Conservation (phyloP, 2,329 filamentous ascomycete species). For the Sclerotinia glacialis region DNA sequence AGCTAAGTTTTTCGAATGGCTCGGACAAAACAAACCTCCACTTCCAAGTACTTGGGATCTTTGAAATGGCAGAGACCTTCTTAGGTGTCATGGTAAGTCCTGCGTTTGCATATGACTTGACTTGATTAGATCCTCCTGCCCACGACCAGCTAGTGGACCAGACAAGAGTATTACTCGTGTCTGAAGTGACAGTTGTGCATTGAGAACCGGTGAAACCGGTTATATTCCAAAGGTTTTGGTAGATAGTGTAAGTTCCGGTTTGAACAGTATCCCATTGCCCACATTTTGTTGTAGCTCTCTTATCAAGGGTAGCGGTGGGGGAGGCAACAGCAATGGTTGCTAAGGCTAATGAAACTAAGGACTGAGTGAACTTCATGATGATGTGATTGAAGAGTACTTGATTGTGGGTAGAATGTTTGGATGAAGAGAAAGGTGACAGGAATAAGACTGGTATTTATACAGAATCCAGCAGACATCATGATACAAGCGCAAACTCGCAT, state of each 20-base stretch:
- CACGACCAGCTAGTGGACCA: constrained; percentile 45
- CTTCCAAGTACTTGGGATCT: constrained; percentile 43
- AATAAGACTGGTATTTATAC: constrained; percentile 7
- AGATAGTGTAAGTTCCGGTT: constrained; percentile 41
- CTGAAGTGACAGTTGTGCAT: constrained; percentile 43
- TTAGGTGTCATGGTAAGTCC: constrained; percentile 42
- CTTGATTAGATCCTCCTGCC: constrained; percentile 40
- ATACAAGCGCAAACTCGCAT: neutral
- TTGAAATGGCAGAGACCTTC: constrained; percentile 41
- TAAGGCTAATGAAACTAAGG: constrained; percentile 20
- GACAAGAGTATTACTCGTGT: constrained; percentile 38
- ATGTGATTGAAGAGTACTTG: neutral
- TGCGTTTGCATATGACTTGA: constrained; percentile 46
- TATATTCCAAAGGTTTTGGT: constrained; percentile 39
- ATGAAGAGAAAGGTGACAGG: neutral
- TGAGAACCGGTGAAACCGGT: constrained; percentile 31
- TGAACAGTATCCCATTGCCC: constrained; percentile 32
- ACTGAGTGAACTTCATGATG: constrained; percentile 27
- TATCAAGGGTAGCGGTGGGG: constrained; percentile 36
- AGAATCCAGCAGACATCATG: neutral
- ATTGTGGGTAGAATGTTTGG: neutral
- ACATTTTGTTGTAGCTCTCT: constrained; percentile 39
- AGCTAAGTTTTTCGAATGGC: neutral
- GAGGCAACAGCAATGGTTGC: constrained; percentile 18
- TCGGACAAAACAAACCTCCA: constrained; percentile 40